Evolutionary conservation across 2,329 filamentous ascomycete genomes (phyloP).

Genomic region (Aspergillus latus): DNA sequence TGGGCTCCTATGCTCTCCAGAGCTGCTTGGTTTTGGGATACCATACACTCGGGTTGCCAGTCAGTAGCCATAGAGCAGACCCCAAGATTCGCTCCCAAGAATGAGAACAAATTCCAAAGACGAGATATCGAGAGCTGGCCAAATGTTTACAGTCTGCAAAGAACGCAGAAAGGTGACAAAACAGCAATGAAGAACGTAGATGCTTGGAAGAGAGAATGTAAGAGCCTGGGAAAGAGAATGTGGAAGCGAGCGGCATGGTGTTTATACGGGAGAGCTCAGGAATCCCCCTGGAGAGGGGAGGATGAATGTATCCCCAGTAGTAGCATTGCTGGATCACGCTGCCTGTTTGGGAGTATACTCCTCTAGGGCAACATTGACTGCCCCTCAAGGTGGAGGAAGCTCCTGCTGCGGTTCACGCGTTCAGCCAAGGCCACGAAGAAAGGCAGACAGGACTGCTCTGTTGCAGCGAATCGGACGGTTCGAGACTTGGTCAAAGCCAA

Average conservation of each 20-base stretch:
- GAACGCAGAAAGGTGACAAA: slow-evolving; percentile 35
- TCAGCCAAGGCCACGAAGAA: slow-evolving; percentile 31
- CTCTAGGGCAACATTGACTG: slow-evolving; percentile 39
- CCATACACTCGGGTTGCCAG: slow-evolving; percentile 42
- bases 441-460: slow-evolving; percentile 33
- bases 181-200: slow-evolving; percentile 40
- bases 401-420: slow-evolving; percentile 33
- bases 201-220: slow-evolving; percentile 44
- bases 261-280: slow-evolving; percentile 40
- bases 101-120: slow-evolving; percentile 44
- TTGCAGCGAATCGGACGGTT: slow-evolving; percentile 40
- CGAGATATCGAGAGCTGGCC: slow-evolving; percentile 31
- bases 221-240: slow-evolving; percentile 46
- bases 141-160: slow-evolving; percentile 42
- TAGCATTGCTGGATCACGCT: slow-evolving; percentile 38
- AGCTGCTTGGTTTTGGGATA: slow-evolving; percentile 38
- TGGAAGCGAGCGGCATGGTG: slow-evolving; percentile 43
- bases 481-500: slow-evolving; percentile 35
- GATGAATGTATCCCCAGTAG: slow-evolving; percentile 31
- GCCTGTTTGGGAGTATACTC: slow-evolving; percentile 32
- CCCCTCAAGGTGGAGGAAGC: slow-evolving; percentile 29
- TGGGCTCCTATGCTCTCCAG: slow-evolving; percentile 38
- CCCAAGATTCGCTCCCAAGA: slow-evolving; percentile 38
- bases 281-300: slow-evolving; percentile 30
- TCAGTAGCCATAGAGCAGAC: slow-evolving; percentile 42